Conservation (phyloP, 2,329 filamentous ascomycete genomes). For the Aspergillus neotritici region DNA sequence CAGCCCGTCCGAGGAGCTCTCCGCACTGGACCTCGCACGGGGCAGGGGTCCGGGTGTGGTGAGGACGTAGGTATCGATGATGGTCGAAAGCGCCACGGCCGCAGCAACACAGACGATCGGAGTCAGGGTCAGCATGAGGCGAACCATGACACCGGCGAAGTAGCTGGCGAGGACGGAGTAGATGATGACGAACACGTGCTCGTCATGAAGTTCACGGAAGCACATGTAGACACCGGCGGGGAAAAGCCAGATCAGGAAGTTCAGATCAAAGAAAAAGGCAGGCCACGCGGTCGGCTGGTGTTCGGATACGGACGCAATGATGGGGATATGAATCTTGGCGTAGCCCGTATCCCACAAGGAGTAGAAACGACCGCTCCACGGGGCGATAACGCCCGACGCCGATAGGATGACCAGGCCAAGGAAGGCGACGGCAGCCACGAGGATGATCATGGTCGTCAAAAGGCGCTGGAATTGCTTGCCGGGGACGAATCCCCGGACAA, state of each 20-base stretch:
- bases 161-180: slow-evolving; percentile 96
- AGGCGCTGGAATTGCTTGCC: slow-evolving; percentile 93
- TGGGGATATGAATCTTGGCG: slow-evolving; percentile 98
- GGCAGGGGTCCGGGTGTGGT: slow-evolving; percentile 55
- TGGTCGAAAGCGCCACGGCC: slow-evolving; percentile 78
- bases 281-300: slow-evolving; percentile 99
- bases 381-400: slow-evolving; percentile 83
- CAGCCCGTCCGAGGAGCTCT: slow-evolving; percentile 43
- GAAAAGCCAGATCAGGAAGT: slow-evolving; percentile 98
- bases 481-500: slow-evolving; percentile 78
- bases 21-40: slow-evolving; percentile 38
- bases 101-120: slow-evolving; percentile 94
- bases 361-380: slow-evolving; percentile 98
- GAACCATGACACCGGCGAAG: slow-evolving; percentile 98
- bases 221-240: slow-evolving; percentile 97
- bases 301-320: slow-evolving; percentile 98
- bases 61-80: slow-evolving; percentile 80
- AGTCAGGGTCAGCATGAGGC: slow-evolving; percentile 94
- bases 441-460: slow-evolving; percentile 67
- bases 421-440: slow-evolving; percentile 67
- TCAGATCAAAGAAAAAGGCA: slow-evolving; percentile 97
- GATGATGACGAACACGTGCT: slow-evolving; percentile 96
- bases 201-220: slow-evolving; percentile 87
- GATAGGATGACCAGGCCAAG: slow-evolving; percentile 75
- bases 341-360: slow-evolving; percentile 98